Percentiles rank a stretch among this genome's conserved stretches.
Evolutionary conservation across 495 filamentous ascomycete species (phyloP).

Genomic region (Neurospora sp.): DNA sequence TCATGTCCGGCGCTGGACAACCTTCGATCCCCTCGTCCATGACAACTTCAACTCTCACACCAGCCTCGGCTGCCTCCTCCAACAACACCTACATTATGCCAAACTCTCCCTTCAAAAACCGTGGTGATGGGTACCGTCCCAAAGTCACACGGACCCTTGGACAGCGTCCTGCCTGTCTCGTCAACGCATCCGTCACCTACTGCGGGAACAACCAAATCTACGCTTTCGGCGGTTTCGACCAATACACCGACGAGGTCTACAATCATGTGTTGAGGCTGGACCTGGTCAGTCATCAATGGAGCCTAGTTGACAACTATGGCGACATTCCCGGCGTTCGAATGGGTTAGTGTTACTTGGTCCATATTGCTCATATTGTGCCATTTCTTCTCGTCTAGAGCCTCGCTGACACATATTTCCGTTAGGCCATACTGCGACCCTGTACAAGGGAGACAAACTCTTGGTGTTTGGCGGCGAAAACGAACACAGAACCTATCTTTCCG

Average conservation of each 20-base stretch:
- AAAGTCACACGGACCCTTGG: constrained; percentile 72
- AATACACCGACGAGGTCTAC: constrained; percentile 98
- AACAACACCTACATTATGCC: constrained; percentile 81
- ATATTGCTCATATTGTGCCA: neutral
- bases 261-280: constrained; percentile 91
- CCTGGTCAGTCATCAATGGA: constrained; percentile 81
- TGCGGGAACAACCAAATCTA: constrained; percentile 94
- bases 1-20: constrained; percentile 2
- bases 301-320: constrained; percentile 92
- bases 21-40: constrained; percentile 11
- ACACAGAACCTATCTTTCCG: constrained; percentile 86
- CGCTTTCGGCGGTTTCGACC: constrained; percentile 97
- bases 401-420: neutral
- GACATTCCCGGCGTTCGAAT: constrained; percentile 97
- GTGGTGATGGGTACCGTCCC: constrained; percentile 64
- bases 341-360: constrained; percentile 48
- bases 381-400: neutral
- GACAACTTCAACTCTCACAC: constrained; percentile 23
- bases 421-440: constrained; percentile 95
- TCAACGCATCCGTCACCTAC: constrained; percentile 96
- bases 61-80: constrained; percentile 46
- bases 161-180: constrained; percentile 84
- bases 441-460: constrained; percentile 85
- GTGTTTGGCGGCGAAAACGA: constrained; percentile 98
- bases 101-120: constrained; percentile 59